A percentile compares a stretch with the other conserved stretches of the same genome.
Evolutionary conservation across 2,329 filamentous ascomycete species (phyloP).

Genomic region (Sporothrix humicola): DNA sequence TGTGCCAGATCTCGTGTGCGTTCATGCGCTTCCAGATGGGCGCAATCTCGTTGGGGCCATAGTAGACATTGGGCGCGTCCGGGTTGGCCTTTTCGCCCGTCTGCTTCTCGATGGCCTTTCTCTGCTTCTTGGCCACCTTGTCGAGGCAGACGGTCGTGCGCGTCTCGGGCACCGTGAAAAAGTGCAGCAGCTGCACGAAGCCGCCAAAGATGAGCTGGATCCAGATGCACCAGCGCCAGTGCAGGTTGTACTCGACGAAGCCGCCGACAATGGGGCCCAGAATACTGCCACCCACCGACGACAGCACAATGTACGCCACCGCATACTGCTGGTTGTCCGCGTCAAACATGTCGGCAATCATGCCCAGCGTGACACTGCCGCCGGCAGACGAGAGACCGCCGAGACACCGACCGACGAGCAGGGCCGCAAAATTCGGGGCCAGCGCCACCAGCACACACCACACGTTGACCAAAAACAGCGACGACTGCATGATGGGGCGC

Average conservation of each 20-base stretch:
- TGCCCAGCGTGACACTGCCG: conserved; percentile 74
- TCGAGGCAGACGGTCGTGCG: conserved; percentile 79
- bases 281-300: conserved; percentile 77
- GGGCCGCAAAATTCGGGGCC: conserved; percentile 72
- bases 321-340: conserved; percentile 74
- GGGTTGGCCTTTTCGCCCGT: conserved; percentile 50
- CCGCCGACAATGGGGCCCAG: conserved; percentile 80
- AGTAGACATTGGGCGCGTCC: conserved; percentile 56
- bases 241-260: conserved; percentile 69
- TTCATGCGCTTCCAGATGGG: conserved; percentile 65
- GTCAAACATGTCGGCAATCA: conserved; percentile 78
- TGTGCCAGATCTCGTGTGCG: conserved; percentile 59
- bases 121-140: conserved; percentile 74
- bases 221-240: conserved; percentile 77
- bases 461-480: conserved; percentile 76
- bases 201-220: conserved; percentile 81
- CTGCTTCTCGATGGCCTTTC: conserved; percentile 51
- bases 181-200: conserved; percentile 69
- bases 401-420: conserved; percentile 72
- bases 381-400: conserved; percentile 74
- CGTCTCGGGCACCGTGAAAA: conserved; percentile 77
- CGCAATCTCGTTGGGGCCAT: conserved; percentile 74
- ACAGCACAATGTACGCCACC: conserved; percentile 77
- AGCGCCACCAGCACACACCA: conserved; percentile 75
- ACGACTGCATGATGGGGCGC: conserved; percentile 74